Evolutionary conservation across 2,329 filamentous ascomycete genomes (phyloP), one percentile per base, ranked within the genome.

Genomic region (Colletotrichum abscissum): DNA sequence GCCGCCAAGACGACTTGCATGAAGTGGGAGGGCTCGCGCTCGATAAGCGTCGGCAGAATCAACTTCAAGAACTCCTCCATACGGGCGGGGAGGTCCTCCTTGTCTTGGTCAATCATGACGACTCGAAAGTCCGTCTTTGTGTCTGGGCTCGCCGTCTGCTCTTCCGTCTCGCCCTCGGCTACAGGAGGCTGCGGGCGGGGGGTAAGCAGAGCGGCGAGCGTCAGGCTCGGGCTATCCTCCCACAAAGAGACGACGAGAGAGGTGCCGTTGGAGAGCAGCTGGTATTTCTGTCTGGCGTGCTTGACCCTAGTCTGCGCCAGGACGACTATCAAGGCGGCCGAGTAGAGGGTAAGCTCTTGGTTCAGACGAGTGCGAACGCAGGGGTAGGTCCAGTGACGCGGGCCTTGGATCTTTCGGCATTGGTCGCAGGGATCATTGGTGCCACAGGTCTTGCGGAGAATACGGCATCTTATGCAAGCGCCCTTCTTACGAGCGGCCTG

Each of bases 371-470:
- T 91, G 59, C 91, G 86, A 28, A 92, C 88, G 77, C 91, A 93
- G 11, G 89, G 89, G 3, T 88, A 88, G 73, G 87, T 88, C 91
- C 91, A 93, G n/a, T 92, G 86, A 9, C 91, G 86, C 0, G 91
- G 90, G 4, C 88, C 87, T 52, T 92, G 82, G 0, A 93, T 90
- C 77, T 90, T 92, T 73, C 87, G 87, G 75, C 91, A 93, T 1
- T 90, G 90, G 66, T 89, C 87, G 76, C 91, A 93, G 0, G 91
- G 90, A 7, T 86, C 88, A 38, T 89, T 91, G 72, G 87, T 88
- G n/a, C 90, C 91, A 77, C 91, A 93, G 1, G 89, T 91, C 81
- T 93, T 93, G 70, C 91, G 87, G 46, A 93, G 81, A 74, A 92
- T 92, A 49, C 90, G 87, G 77, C 91, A 93, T 57, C 91, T 85